These are phyloP conservation scores for Lasiosphaeria miniovina DNA, from an alignment of 495 filamentous ascomycete genomes.

Conservation along the genomic window DNA sequence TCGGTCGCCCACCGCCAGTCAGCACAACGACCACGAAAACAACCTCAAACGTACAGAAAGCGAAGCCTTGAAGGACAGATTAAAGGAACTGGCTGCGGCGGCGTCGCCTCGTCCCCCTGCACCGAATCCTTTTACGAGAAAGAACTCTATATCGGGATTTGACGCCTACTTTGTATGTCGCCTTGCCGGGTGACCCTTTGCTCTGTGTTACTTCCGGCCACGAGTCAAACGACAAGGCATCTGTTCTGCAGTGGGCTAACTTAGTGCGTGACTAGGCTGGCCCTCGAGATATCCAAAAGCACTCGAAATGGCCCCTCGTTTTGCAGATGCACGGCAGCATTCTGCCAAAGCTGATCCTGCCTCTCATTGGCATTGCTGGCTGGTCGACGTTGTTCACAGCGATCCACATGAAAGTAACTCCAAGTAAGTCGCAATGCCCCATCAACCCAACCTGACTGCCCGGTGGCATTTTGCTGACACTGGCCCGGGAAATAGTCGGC, in stretches of 20 bases:
- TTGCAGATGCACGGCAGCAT: constrained; percentile 79
- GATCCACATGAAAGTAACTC: constrained; percentile 40
- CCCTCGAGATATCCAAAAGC: constrained; percentile 67
- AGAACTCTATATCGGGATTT: constrained; percentile 42
- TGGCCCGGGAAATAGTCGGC: constrained; percentile 37
- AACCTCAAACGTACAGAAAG: not conserved
- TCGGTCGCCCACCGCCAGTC: too few relatives aligned
- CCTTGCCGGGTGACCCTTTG: not conserved
- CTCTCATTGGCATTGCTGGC: constrained; percentile 59
- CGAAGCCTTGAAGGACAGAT: constrained; percentile 3
- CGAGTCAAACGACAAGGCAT: not conserved
- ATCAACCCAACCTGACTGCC: constrained; percentile 25
- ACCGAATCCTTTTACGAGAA: constrained; percentile 46
- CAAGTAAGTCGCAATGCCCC: constrained; percentile 15
- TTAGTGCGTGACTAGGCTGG: constrained; percentile 37
- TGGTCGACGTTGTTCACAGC: constrained; percentile 71
- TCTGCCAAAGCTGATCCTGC: constrained; percentile 75
- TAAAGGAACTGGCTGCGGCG: constrained; percentile 19
- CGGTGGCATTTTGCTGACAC: not conserved
- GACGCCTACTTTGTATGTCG: constrained; percentile 55
- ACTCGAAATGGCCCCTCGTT: constrained; percentile 81
- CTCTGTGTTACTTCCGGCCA: not conserved
- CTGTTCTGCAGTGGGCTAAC: not conserved
- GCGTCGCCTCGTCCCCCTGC: constrained; percentile 34
- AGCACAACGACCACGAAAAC: too few relatives aligned